Evolutionary conservation across 352 stramenopile genomes (phyloP), one percentile per base, ranked within the genome.

Genomic region (Phytophthora pseudosyringae): DNA sequence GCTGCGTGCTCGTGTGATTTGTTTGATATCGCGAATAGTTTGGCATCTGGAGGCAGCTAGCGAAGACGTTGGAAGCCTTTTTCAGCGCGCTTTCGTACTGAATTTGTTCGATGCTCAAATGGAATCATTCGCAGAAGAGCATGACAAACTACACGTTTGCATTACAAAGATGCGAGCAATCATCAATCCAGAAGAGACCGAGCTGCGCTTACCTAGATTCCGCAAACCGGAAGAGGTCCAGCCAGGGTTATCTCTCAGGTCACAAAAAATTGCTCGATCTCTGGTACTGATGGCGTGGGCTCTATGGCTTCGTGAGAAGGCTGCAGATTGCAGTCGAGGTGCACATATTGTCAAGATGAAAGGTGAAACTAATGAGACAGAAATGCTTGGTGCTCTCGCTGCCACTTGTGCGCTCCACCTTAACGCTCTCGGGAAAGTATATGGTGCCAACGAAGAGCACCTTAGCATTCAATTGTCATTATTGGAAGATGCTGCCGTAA

Each of bases 391-490:
- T 18, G 62, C 49, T 6, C 12, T 73, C n/a, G 63, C 70, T 33
- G 76, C 73, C 18, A 78, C 47, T 29, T 85, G 69, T 56, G 75
- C 76, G 7, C 53, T 88, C 7, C 73, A 84, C 8, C 43, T 88
- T 13, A 73, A 80, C 28, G 25, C 49, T 10, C 33, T 83, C 0
- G 28, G 67, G 3, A 39, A 63, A 1, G 2, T 77, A 5, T 56
- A 44, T 41, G 59, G 47, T 8, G 59, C 67, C 13, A 45, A 31
- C 16, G 59, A 80, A 38, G 67, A 81, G 11, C 48, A 83, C 18
- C 46, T 67, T 10, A 64, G 26, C 4, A 46, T 72, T 18, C 75
- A 86, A 33, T 59, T 86, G 6, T 61, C 56, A 11, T 59, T 89
- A 0, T 50, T 89, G 9, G 77, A 87, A 64, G 54, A 71, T 41